phyloP scores from a whole-genome alignment of 805 yeast genomes.

The Cephaloascus fragrans region DNA sequence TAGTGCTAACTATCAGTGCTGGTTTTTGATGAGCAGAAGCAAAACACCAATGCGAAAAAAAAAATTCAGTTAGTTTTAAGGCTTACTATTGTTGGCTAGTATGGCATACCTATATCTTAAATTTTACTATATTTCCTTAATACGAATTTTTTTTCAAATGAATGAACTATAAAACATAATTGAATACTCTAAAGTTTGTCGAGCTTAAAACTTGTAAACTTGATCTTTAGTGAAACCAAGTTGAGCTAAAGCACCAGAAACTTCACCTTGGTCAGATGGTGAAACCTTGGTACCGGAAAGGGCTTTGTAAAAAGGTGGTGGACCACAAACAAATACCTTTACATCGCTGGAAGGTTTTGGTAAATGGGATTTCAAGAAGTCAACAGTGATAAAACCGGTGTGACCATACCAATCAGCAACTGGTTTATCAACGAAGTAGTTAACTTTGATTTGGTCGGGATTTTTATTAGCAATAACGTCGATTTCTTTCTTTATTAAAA shows the following conservation, averaged over 20 bases:
- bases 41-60: no score
- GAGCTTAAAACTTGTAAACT: constrained; percentile 85
- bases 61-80: no score
- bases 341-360: constrained; percentile 52
- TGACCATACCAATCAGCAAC: constrained; percentile 42
- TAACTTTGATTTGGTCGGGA: constrained; percentile 71
- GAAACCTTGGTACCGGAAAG: constrained; percentile 78
- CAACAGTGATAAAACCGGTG: constrained; percentile 73
- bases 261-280: constrained; percentile 91
- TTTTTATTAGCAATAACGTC: constrained; percentile 55
- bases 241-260: constrained; percentile 79
- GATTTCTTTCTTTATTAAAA: constrained; percentile 68
- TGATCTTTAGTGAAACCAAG: constrained; percentile 80
- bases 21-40: no score
- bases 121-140: not conserved
- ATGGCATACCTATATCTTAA: no score
- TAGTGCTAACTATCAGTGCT: no score
- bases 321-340: constrained; percentile 88
- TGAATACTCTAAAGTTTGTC: not conserved
- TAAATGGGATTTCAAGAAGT: constrained; percentile 49
- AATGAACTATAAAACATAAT: not conserved
- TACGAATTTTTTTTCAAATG: not conserved
- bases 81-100: no score
- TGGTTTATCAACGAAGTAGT: constrained; percentile 74
- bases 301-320: constrained; percentile 84